Conservation (phyloP, 1,139 yeast genomes). For the Geotrichum cucujoidarum region DNA sequence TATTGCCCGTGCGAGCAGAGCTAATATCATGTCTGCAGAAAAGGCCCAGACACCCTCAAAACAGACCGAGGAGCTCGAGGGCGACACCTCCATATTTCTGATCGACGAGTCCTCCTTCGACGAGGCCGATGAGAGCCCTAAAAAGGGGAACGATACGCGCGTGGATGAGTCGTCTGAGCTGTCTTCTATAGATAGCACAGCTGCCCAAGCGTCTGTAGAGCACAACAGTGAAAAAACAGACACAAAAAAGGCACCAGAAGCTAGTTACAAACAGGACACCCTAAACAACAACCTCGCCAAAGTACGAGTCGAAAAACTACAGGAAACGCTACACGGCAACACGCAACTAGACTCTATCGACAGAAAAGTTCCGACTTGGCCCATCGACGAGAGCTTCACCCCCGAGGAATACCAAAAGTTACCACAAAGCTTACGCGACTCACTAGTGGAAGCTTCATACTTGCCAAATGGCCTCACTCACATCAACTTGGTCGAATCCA, state of each 20-base stretch:
- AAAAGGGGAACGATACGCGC: background rate
- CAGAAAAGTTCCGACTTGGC: constrained; percentile 16
- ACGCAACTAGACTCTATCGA: too few species aligned
- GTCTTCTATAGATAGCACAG: too few species aligned
- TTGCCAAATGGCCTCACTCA: constrained; percentile 18
- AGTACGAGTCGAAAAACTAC: background rate
- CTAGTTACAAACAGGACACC: constrained; percentile 12
- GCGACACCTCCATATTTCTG: constrained; percentile 6
- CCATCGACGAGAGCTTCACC: constrained; percentile 16
- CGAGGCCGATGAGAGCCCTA: background rate
- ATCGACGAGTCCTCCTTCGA: constrained; percentile 10
- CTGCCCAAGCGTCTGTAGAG: too few species aligned
- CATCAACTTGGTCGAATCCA: constrained; percentile 11
- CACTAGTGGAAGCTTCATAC: constrained; percentile 13
- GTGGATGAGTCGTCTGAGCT: too few species aligned
- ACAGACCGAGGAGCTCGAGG: constrained; percentile 1
- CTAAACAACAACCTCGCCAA: background rate
- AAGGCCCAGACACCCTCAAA: background rate
- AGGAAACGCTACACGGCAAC: background rate
- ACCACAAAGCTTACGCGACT: constrained; percentile 14
- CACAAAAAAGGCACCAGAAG: constrained; percentile 1
- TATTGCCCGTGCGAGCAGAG: too few species aligned
- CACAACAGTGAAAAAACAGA: background rate
- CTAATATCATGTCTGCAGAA: constrained; percentile 1
- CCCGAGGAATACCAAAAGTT: constrained; percentile 8